Evolutionary conservation across 169 alveolate genomes (phyloP).

Genomic region (Cystoisospora suis): DNA sequence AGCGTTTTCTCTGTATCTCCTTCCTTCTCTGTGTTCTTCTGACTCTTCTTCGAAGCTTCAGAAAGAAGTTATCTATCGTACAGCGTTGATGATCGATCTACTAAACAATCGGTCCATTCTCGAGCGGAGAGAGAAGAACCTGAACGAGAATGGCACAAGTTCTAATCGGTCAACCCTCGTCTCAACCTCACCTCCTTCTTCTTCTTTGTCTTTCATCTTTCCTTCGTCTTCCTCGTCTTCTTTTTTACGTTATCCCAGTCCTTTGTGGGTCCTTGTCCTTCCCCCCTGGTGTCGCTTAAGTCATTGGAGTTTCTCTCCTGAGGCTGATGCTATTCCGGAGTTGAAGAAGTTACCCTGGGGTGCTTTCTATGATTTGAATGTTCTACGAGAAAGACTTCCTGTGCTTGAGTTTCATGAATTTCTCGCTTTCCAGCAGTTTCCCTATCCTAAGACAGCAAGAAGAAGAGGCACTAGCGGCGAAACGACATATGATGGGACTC

Average conservation of each 20-base stretch:
- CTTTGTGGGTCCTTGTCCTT: slow-evolving; percentile 64
- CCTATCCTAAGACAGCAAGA: neutral
- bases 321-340: neutral
- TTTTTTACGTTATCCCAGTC: neutral
- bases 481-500: no score
- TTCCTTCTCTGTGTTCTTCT: neutral
- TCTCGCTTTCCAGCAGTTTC: neutral
- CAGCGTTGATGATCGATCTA: slow-evolving; percentile 44
- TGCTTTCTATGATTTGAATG: neutral
- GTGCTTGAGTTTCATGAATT: slow-evolving; percentile 17
- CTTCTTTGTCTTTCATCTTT: neutral
- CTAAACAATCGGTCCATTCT: slow-evolving; percentile 47
- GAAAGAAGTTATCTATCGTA: slow-evolving; percentile 67
- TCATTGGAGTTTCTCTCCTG: slow-evolving; percentile 61
- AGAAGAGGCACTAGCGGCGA: neutral
- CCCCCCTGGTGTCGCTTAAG: slow-evolving; percentile 73
- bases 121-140: neutral
- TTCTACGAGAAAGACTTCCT: neutral
- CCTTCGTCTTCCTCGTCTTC: neutral
- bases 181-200: neutral
- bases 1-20: neutral
- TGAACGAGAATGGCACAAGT: neutral
- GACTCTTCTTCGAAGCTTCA: slow-evolving; percentile 57
- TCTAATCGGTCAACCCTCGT: neutral
- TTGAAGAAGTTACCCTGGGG: slow-evolving; percentile 14